Evolutionary conservation across 179 eudicot species (phyloP).

Genomic region (Heliamphora pulchella): DNA sequence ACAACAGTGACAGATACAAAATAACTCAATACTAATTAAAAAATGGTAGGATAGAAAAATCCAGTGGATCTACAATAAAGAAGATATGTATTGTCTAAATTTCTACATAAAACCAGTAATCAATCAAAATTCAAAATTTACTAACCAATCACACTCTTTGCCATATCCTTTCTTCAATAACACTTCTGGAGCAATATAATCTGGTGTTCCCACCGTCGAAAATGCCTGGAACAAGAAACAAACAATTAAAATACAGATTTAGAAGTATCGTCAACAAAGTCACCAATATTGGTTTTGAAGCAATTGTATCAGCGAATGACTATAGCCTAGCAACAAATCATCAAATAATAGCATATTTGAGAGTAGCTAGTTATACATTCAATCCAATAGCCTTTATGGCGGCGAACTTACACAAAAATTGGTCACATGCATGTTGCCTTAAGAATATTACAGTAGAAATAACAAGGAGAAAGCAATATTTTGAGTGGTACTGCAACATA

Average conservation of each 20-base stretch:
- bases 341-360: background rate
- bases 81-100: background rate
- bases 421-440: no score
- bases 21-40: background rate
- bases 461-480: no score
- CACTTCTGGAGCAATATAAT: constrained; percentile 71
- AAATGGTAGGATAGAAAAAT: background rate
- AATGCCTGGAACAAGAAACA: constrained; percentile 42
- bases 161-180: constrained; percentile 60
- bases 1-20: background rate
- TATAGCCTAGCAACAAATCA: background rate
- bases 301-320: background rate
- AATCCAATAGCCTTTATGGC: no score
- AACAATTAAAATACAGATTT: constrained; percentile 1
- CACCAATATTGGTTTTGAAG: background rate
- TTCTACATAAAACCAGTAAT: background rate
- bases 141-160: constrained; percentile 73
- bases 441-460: no score
- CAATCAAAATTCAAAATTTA: constrained; percentile 8
- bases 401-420: no score
- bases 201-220: constrained; percentile 73
- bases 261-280: background rate
- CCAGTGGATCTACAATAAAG: background rate
- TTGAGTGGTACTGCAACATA: no score
- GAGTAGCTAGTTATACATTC: background rate